Evolutionary conservation across 495 filamentous ascomycete genomes (phyloP).

Genomic region (Chaetomium cochliodes): DNA sequence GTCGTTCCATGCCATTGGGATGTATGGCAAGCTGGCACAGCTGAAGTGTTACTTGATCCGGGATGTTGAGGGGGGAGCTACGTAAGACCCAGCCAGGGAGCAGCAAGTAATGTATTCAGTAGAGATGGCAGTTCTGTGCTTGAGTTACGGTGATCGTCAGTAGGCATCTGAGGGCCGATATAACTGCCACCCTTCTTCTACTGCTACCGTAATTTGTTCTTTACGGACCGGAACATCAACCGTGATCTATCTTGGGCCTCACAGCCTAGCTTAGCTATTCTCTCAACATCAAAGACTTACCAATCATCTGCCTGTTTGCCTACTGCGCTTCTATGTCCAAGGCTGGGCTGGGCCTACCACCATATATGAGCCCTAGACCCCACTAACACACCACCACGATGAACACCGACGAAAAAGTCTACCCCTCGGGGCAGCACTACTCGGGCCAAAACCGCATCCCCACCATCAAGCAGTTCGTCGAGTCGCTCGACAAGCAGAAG

Average conservation of each 20-base stretch:
- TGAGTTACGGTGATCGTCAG: too few relatives aligned
- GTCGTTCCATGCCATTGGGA: conserved; percentile 6
- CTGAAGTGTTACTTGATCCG: background rate
- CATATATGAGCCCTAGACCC: background rate
- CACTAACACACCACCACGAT: conserved; percentile 11
- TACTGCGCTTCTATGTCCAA: background rate
- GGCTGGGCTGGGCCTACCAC: background rate
- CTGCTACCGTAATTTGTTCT: background rate
- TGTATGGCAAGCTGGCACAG: background rate
- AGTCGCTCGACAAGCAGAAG: conserved; percentile 74
- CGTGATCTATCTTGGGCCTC: background rate
- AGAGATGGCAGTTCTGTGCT: background rate
- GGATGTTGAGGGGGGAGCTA: background rate
- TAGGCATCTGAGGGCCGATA: background rate
- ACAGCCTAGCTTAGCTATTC: background rate
- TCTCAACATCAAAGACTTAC: background rate
- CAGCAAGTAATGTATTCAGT: too few relatives aligned
- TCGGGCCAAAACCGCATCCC: conserved; percentile 75
- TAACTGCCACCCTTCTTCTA: background rate
- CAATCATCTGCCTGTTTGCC: background rate
- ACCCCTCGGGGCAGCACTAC: conserved; percentile 52
- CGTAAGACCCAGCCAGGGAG: background rate
- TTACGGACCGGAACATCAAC: background rate
- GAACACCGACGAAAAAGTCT: conserved; percentile 25
- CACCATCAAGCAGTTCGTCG: conserved; percentile 80